Evolutionary conservation across 139 green algal species (phyloP).

Genomic region (Chlamydomonas eustigma): DNA sequence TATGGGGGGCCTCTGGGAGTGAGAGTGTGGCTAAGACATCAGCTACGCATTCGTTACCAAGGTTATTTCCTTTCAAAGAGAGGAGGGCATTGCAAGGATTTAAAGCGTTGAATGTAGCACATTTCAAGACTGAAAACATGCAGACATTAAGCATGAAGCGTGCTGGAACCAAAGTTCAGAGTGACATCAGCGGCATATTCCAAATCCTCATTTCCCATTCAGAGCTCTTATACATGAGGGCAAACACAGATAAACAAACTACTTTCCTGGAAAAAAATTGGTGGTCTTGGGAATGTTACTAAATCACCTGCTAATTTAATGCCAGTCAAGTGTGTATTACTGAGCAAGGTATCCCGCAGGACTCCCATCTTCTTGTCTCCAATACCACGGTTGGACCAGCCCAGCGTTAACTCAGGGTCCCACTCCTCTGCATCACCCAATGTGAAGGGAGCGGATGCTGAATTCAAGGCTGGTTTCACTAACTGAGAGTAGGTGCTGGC

Average conservation of each 20-base stretch:
- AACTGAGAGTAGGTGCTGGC: constrained; percentile 4
- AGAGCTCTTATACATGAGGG: no score
- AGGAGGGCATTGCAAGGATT: no score
- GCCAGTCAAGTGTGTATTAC: background rate
- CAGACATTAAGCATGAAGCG: no score
- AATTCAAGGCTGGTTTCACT: constrained; percentile 13
- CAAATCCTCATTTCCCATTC: no score
- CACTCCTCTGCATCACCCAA: background rate
- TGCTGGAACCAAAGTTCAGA: no score
- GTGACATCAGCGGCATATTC: no score
- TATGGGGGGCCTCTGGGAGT: constrained; percentile 9
- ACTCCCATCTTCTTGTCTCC: constrained; percentile 28
- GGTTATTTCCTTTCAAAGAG: constrained; percentile 40
- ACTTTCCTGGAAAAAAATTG: no score
- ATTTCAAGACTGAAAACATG: no score
- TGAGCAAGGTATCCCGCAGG: constrained; percentile 12
- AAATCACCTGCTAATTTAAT: background rate
- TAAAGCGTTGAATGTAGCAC: no score
- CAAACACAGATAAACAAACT: no score
- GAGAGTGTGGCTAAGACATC: constrained; percentile 24
- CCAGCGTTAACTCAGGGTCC: constrained; percentile 19
- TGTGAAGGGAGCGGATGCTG: background rate
- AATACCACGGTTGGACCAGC: constrained; percentile 34
- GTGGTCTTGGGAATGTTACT: no score
- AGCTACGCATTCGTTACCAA: constrained; percentile 21